Evolutionary conservation across 495 filamentous ascomycete species (phyloP).

Genomic region (Daldinia concentrica): DNA sequence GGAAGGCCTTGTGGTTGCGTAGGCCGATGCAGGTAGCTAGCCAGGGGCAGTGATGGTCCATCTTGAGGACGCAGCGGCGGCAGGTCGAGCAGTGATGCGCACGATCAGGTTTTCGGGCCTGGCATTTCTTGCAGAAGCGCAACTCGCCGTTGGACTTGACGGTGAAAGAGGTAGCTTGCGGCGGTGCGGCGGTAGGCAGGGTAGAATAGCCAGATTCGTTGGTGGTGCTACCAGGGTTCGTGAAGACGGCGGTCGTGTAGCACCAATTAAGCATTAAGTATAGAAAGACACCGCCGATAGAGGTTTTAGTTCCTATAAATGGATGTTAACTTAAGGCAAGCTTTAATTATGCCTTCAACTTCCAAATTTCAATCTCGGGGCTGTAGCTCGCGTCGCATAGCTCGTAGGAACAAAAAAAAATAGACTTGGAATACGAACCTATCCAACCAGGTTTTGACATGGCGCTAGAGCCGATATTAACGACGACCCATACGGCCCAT

Average conservation of each 20-base stretch:
- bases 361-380: background rate
- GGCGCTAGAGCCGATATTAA: constrained; percentile 70
- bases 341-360: background rate
- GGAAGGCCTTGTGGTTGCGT: constrained; percentile 92
- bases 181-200: constrained; percentile 58
- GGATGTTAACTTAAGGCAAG: background rate
- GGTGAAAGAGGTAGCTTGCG: constrained; percentile 75
- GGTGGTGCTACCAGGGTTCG: constrained; percentile 76
- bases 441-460: constrained; percentile 68
- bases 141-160: constrained; percentile 87
- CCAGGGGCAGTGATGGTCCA: constrained; percentile 99
- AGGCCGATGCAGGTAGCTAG: constrained; percentile 94
- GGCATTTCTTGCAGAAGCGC: constrained; percentile 97
- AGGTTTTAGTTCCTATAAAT: constrained; percentile 53
- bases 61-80: constrained; percentile 92
- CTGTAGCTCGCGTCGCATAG: constrained; percentile 1
- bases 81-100: constrained; percentile 97
- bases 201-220: constrained; percentile 61
- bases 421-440: constrained; percentile 61
- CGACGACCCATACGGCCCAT: constrained; percentile 91
- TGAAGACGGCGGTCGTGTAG: constrained; percentile 93
- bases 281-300: constrained; percentile 71
- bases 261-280: constrained; percentile 84
- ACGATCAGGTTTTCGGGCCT: constrained; percentile 91
- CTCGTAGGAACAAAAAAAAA: background rate